Base-by-base conservation (phyloP, 306 rosid genomes). In the Vigna angularis region DNA sequence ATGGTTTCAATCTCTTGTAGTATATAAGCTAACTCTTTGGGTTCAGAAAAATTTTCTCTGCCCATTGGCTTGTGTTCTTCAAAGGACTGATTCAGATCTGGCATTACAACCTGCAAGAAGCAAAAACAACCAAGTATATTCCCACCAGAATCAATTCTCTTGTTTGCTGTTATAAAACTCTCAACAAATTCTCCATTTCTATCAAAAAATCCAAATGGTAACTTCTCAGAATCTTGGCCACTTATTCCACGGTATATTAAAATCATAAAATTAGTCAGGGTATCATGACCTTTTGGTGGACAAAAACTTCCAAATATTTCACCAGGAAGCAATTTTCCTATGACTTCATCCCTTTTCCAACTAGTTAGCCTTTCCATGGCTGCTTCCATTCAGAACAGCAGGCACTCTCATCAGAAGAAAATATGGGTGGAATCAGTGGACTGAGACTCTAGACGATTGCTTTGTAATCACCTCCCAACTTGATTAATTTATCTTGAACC, bases 331-430 rank as follows among this genome's bases (percentile, higher is more conserved):
- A 85, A 24, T 85, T 88, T 91, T 34, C 97, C 98, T 28, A 87
- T 45, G 57, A 83, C 88, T 56, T 91, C 97, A 3, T 86, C 87
- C 86, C 83, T 83, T 53, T 62, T 81, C 91, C 89, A 90, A 73
- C 96, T 93, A 34, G 92, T 87, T 58, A 90, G 74, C 52, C 84
- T 91, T 81, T 88, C 96, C 93, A 91, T 93, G 72, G 97, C 96
- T 45, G 89, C 89, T 89, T 93, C 98, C 97, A 93, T 78, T 93
- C 97, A 24, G 89, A 88, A 82, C 98, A 93, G 82, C 88, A 87
- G 3, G 89, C 93, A 74, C 90, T 91, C 88, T 89, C 89, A 70
- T 93, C 92, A 4, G 90, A 87, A 65, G 89, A 95, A 72, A 93
- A 93, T 78, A 93, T 90, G 32, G 98, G 91, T 5, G 97, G 98